Conservation (phyloP, 768 basidiomycete genomes). For the Suillus fuscotomentosus region DNA sequence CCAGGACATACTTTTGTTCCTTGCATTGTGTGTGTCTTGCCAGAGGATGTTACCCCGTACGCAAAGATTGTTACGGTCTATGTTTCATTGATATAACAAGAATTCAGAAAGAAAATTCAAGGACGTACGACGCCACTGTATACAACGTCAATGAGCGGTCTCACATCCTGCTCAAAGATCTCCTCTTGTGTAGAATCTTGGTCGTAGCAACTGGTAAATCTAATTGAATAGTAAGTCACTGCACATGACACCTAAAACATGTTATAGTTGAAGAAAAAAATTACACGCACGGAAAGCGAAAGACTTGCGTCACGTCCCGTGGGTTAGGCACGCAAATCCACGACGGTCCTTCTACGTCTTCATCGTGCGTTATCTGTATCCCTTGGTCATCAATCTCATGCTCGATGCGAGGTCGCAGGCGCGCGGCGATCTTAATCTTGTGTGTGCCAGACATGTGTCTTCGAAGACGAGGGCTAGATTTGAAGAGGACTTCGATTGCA, state of each 20-base stretch:
- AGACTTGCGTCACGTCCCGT: constrained; percentile 64
- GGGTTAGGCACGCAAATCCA: constrained; percentile 70
- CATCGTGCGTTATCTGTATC: constrained; percentile 48
- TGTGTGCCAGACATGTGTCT: constrained; percentile 24
- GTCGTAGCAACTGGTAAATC: constrained; percentile 77
- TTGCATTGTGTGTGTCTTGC: constrained; percentile 94
- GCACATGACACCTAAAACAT: not conserved
- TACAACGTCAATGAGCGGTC: constrained; percentile 75
- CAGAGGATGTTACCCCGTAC: constrained; percentile 89
- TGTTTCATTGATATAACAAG: not conserved
- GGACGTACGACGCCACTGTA: constrained; percentile 69
- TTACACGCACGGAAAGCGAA: constrained; percentile 67
- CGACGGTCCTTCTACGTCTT: constrained; percentile 35
- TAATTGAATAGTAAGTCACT: constrained; percentile 25
- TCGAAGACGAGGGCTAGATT: not conserved
- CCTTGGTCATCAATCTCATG: constrained; percentile 63
- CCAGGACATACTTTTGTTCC: constrained; percentile 73
- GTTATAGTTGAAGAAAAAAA: constrained; percentile 2
- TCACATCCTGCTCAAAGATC: constrained; percentile 74
- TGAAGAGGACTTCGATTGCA: not conserved
- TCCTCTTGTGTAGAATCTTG: constrained; percentile 68
- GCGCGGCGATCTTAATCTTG: constrained; percentile 71
- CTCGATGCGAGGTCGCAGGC: constrained; percentile 63
- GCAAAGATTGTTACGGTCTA: constrained; percentile 88
- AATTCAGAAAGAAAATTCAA: not conserved